Percentiles rank a stretch among this genome's conserved stretches.
phyloP scores from a whole-genome alignment of 2,329 filamentous ascomycete genomes.

The Whalleya microplaca region DNA sequence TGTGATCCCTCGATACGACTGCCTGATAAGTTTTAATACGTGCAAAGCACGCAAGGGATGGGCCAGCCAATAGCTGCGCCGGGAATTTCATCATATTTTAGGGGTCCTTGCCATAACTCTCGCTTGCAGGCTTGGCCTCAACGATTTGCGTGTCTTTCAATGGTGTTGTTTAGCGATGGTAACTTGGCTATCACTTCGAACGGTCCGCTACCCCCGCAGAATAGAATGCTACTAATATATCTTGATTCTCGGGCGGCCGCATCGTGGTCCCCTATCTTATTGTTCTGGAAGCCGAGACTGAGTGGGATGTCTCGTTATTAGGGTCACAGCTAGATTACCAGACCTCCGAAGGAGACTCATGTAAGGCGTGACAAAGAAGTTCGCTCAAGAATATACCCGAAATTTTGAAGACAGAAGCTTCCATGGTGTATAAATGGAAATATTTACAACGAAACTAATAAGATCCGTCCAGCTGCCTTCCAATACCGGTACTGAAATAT shows the following conservation, averaged over 20 bases:
- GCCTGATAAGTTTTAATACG: slow-evolving; percentile 14
- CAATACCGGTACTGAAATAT: background rate
- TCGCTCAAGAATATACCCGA: background rate
- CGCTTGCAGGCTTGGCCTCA: slow-evolving; percentile 11
- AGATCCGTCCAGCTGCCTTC: background rate
- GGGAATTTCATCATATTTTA: slow-evolving; percentile 14
- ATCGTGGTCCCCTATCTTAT: slow-evolving; percentile 10
- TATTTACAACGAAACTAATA: background rate
- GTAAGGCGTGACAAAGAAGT: too few relatives aligned
- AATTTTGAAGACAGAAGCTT: background rate
- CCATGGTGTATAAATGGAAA: background rate
- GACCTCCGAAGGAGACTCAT: too few relatives aligned
- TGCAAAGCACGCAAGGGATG: slow-evolving; percentile 13
- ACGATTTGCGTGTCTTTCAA: background rate
- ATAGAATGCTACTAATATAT: slow-evolving; percentile 1
- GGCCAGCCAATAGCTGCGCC: slow-evolving; percentile 11
- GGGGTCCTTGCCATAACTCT: slow-evolving; percentile 14
- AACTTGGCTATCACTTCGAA: background rate
- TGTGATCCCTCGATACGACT: slow-evolving; percentile 11
- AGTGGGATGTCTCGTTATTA: background rate
- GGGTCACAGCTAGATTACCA: too few relatives aligned
- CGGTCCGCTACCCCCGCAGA: background rate
- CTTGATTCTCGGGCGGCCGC: slow-evolving; percentile 10
- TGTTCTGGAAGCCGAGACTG: slow-evolving; percentile 19
- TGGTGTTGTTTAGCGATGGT: background rate